Evolutionary conservation across 176 grass and related monocot species (phyloP).

Genomic region (Chrysopogon serrulatus): DNA sequence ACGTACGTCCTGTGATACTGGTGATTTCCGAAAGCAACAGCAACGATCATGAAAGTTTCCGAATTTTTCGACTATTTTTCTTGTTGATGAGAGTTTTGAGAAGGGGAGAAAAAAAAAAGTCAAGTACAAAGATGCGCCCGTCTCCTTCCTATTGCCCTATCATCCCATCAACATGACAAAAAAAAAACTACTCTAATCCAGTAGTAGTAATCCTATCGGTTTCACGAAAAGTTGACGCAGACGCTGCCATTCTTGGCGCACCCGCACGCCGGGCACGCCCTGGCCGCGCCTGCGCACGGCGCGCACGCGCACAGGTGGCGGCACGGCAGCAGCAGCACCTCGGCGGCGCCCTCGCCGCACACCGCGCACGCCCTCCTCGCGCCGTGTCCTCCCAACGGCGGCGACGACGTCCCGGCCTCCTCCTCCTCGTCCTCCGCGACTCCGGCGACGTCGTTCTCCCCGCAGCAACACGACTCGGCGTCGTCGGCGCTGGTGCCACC

Average conservation of each 20-base stretch:
- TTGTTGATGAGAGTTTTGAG: not conserved
- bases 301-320: constrained; percentile 71
- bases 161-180: not conserved
- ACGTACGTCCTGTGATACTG: too few species aligned
- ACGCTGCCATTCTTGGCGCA: constrained; percentile 52
- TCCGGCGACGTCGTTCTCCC: constrained; percentile 18
- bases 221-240: constrained; percentile 66
- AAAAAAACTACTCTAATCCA: constrained; percentile 21
- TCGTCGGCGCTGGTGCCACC: not conserved
- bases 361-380: constrained; percentile 23
- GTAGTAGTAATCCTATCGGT: not conserved
- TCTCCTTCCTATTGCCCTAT: constrained; percentile 3
- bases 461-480: constrained; percentile 73
- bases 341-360: constrained; percentile 41
- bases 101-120: not conserved
- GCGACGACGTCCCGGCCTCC: not conserved
- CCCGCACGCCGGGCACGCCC: constrained; percentile 61
- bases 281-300: constrained; percentile 43
- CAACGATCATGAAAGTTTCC: not conserved
- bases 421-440: not conserved
- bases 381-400: not conserved
- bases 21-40: too few species aligned
- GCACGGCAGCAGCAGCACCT: constrained; percentile 73
- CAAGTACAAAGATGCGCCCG: not conserved
- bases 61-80: not conserved